Evolutionary conservation across 139 green algal species (phyloP).

Genomic region (Coelastrella sp.): DNA sequence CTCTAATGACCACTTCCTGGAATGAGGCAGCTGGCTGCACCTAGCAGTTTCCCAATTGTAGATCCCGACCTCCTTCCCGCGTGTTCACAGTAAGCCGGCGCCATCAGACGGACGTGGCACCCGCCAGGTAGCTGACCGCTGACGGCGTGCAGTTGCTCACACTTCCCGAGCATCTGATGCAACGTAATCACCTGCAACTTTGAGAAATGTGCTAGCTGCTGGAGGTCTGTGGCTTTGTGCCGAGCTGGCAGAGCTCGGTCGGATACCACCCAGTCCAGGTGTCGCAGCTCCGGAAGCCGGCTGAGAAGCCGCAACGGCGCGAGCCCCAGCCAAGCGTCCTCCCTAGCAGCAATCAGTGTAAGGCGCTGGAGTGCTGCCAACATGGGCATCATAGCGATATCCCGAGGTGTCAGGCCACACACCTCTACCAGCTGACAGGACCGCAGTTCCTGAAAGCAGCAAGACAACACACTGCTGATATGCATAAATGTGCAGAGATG

Average conservation of each 20-base stretch:
- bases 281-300: conserved; percentile 29
- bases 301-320: conserved; percentile 28
- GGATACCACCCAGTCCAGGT: conserved; percentile 43
- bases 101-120: conserved; percentile 39
- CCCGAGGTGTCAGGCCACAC: conserved; percentile 14
- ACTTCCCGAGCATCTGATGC: conserved; percentile 8
- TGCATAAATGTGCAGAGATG: too few species aligned
- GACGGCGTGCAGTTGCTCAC: conserved; percentile 32
- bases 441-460: conserved; percentile 26
- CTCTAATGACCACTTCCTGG: neutral
- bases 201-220: conserved; percentile 4
- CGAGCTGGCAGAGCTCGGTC: conserved; percentile 12
- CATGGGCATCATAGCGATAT: conserved; percentile 32
- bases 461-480: neutral
- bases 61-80: neutral
- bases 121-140: conserved; percentile 11
- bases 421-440: conserved; percentile 32
- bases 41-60: conserved; percentile 5
- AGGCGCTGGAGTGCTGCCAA: conserved; percentile 25
- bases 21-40: conserved; percentile 36
- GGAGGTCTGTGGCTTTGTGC: conserved; percentile 12
- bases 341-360: conserved; percentile 29
- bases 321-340: conserved; percentile 43
- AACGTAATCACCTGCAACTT: conserved; percentile 37
- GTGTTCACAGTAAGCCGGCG: conserved; percentile 43